phyloP scores from a whole-genome alignment of 1,284 basidiomycete species.

The Heterobasidion parviporum region DNA sequence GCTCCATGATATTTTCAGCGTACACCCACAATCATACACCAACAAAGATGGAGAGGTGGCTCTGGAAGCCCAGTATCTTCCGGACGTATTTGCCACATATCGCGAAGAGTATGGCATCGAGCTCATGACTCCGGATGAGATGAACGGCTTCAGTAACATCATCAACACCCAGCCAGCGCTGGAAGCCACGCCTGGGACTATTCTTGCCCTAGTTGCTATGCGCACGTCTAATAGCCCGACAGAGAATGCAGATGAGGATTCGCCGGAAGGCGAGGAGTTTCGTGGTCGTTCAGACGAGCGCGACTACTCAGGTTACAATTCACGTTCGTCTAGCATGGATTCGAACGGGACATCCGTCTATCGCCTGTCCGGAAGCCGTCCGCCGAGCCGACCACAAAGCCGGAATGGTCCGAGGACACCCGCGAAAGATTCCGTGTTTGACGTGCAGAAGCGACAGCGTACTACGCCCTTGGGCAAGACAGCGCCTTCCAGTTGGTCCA shows the following conservation, averaged over 20 bases:
- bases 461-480: constrained; percentile 42
- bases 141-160: constrained; percentile 44
- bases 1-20: constrained; percentile 54
- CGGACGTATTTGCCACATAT: constrained; percentile 55
- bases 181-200: constrained; percentile 57
- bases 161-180: constrained; percentile 53
- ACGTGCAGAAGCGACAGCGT: constrained; percentile 54
- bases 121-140: constrained; percentile 52
- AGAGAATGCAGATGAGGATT: constrained; percentile 22
- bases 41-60: constrained; percentile 50
- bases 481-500: constrained; percentile 68
- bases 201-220: constrained; percentile 57
- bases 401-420: constrained; percentile 27
- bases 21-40: constrained; percentile 47
- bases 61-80: constrained; percentile 59
- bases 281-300: constrained; percentile 20
- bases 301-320: constrained; percentile 14
- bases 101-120: constrained; percentile 47
- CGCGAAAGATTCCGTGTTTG: constrained; percentile 50
- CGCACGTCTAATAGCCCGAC: constrained; percentile 45
- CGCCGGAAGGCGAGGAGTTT: constrained; percentile 12
- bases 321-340: constrained; percentile 52
- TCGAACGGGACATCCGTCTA: constrained; percentile 29
- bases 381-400: constrained; percentile 36
- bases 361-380: constrained; percentile 16